Evolutionary conservation across 371 early-diverging fungal genomes (phyloP).

Genomic region (Blakeslea trispora): DNA sequence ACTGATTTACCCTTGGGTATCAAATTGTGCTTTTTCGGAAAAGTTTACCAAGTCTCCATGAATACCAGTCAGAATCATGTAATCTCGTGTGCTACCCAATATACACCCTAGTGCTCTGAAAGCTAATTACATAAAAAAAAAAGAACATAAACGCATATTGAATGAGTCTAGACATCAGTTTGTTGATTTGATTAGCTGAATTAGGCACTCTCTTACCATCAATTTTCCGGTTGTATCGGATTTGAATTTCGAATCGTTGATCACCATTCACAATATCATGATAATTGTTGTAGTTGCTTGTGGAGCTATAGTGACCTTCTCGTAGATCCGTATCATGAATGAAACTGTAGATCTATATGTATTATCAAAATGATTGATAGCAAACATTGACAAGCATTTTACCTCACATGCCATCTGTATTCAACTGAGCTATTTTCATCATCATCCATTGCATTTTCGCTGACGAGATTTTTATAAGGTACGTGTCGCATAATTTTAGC

Average conservation of each 20-base stretch:
- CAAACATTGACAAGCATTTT: conserved; percentile 12
- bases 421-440: conserved; percentile 26
- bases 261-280: conserved; percentile 28
- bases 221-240: conserved; percentile 64
- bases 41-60: conserved; percentile 53
- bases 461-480: conserved; percentile 55
- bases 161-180: too few relatives aligned
- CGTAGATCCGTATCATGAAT: conserved; percentile 42
- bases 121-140: conserved; percentile 53
- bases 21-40: conserved; percentile 67
- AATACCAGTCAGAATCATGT: conserved; percentile 34
- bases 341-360: conserved; percentile 36
- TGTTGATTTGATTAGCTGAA: background rate
- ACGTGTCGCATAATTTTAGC: conserved; percentile 56
- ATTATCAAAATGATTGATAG: background rate
- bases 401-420: conserved; percentile 62
- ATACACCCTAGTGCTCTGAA: conserved; percentile 79
- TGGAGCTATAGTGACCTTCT: conserved; percentile 49
- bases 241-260: conserved; percentile 48
- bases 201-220: conserved; percentile 61
- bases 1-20: conserved; percentile 61
- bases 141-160: too few relatives aligned
- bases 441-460: conserved; percentile 47
- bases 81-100: conserved; percentile 60
- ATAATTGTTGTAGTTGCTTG: conserved; percentile 41